Percentiles rank a stretch among this genome's conserved stretches.
Conservation (phyloP, 176 grass and related monocot species). For the Calamus simplicifolius region DNA sequence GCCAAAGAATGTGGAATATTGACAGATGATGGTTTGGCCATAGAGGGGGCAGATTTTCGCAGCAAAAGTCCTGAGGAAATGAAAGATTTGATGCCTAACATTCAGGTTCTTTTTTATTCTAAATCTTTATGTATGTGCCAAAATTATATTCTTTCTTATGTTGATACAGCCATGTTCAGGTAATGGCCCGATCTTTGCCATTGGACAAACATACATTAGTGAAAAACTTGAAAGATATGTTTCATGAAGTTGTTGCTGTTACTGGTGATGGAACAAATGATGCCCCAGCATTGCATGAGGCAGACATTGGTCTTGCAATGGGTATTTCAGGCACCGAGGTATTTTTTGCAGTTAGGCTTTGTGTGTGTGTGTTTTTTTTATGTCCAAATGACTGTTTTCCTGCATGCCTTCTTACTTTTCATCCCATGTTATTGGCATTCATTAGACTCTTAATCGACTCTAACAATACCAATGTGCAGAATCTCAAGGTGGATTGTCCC, state of each 20-base stretch:
- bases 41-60: conserved; percentile 79
- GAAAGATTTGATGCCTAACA: conserved; percentile 68
- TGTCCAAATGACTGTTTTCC: no score
- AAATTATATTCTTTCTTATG: no score
- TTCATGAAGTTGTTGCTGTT: conserved; percentile 82
- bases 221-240: conserved; percentile 72
- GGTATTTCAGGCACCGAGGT: conserved; percentile 98
- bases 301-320: conserved; percentile 98
- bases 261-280: conserved; percentile 98
- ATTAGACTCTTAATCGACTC: no score
- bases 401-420: no score
- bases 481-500: no score
- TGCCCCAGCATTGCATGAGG: conserved; percentile 87
- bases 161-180: conserved; percentile 32
- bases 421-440: no score
- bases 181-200: conserved; percentile 93
- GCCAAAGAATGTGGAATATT: conserved; percentile 93
- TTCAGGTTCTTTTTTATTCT: conserved; percentile 47
- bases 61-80: conserved; percentile 60
- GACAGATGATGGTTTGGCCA: conserved; percentile 62
- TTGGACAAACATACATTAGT: conserved; percentile 92
- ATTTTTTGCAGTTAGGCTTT: conserved; percentile 1
- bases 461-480: no score
- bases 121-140: not conserved
- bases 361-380: no score